A percentile compares a stretch with the other conserved stretches of the same genome.
Evolutionary conservation across 441 rosid genomes (phyloP).

Genomic region (Gossypium aridum): DNA sequence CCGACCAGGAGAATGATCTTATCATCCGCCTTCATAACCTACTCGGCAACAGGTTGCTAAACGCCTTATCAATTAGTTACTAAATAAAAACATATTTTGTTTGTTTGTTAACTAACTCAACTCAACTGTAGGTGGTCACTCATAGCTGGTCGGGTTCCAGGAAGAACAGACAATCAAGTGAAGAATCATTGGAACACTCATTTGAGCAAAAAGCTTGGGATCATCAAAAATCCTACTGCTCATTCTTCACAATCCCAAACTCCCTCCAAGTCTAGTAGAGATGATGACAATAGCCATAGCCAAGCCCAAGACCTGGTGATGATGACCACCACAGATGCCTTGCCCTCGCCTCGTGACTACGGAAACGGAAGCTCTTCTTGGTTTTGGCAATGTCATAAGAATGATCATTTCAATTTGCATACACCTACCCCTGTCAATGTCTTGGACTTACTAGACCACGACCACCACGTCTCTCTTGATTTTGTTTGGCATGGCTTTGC

Average conservation of each 20-base stretch:
- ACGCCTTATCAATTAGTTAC: no score
- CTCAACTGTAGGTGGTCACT: conserved; percentile 45
- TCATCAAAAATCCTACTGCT: not conserved
- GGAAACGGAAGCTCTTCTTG: no score
- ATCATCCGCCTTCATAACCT: conserved; percentile 63
- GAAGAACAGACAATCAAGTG: conserved; percentile 83
- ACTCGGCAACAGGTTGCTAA: conserved; percentile 66
- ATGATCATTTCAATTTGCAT: not conserved
- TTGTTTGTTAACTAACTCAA: no score
- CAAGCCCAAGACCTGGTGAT: not conserved
- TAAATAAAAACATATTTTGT: no score
- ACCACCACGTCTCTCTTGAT: not conserved
- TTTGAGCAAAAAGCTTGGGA: conserved; percentile 54
- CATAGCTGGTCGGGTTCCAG: conserved; percentile 76
- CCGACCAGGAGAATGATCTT: conserved; percentile 65
- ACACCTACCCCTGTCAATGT: not conserved
- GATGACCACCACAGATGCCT: not conserved
- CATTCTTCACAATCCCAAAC: not conserved
- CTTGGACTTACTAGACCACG: not conserved
- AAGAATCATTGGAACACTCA: conserved; percentile 85
- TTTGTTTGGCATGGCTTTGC: not conserved
- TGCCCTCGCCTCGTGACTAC: no score
- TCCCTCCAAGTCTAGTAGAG: not conserved
- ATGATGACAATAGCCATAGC: not conserved
- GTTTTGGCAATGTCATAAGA: not conserved